Conservation (phyloP, 148 eudicot species). For the Chenopodium quinoa region DNA sequence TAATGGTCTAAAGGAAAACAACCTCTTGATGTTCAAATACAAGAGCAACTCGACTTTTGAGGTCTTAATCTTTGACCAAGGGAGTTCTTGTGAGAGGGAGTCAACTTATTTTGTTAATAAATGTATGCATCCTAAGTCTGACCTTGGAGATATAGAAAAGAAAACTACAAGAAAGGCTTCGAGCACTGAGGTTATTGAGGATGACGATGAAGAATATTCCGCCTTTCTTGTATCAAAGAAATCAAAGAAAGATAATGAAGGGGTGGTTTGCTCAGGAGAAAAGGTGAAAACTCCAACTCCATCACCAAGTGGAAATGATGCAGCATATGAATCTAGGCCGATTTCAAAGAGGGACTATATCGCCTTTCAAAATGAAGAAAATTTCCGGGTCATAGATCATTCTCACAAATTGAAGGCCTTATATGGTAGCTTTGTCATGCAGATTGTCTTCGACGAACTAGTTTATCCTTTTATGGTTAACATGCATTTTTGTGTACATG, state of each 20-base stretch:
- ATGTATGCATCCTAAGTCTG: conserved; percentile 14
- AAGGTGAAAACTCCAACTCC: conserved; percentile 4
- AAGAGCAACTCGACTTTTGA: conserved; percentile 36
- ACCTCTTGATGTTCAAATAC: conserved; percentile 42
- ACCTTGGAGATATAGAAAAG: conserved; percentile 11
- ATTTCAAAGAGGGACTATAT: neutral
- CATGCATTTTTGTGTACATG: neutral
- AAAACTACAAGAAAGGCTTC: conserved; percentile 16
- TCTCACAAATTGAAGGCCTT: neutral
- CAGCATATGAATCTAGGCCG: neutral
- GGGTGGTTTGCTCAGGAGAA: neutral
- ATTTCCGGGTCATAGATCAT: too few relatives aligned
- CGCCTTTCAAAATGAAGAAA: neutral
- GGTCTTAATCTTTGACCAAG: conserved; percentile 44
- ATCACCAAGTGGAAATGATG: neutral
- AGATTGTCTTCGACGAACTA: neutral
- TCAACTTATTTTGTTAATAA: conserved; percentile 45
- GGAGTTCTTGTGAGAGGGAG: conserved; percentile 53
- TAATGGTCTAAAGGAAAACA: conserved; percentile 35
- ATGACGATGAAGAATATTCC: conserved; percentile 19
- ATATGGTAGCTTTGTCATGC: conserved; percentile 9
- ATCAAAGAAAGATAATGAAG: conserved; percentile 14
- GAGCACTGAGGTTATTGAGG: conserved; percentile 22
- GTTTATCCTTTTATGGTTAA: neutral
- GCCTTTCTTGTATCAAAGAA: conserved; percentile 19